phyloP scores from a whole-genome alignment of 164 flowering plant species.

The Sextonia rubra region DNA sequence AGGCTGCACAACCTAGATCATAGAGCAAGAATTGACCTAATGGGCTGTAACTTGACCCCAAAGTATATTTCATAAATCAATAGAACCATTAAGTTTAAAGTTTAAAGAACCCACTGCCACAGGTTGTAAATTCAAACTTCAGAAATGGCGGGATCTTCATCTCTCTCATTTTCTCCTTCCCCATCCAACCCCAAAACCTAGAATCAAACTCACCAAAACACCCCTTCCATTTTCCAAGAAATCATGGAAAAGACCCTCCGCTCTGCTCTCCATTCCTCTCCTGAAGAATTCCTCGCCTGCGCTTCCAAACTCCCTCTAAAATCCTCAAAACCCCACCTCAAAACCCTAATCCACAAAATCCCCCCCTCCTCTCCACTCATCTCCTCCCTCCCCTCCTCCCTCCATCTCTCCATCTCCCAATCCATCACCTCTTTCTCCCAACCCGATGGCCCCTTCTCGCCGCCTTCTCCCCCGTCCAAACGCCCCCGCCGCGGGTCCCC shows the following conservation, averaged over 20 bases:
- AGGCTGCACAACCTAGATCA: too few relatives aligned
- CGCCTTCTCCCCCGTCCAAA: slow-evolving; percentile 61
- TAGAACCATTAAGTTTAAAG: not conserved
- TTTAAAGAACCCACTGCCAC: not conserved
- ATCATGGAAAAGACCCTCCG: slow-evolving; percentile 31
- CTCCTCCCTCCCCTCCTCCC: slow-evolving; percentile 60
- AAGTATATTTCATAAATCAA: too few relatives aligned
- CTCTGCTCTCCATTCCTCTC: slow-evolving; percentile 52
- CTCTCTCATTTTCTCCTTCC: not conserved
- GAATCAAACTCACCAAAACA: not conserved
- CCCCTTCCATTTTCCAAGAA: not conserved
- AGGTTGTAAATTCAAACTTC: not conserved
- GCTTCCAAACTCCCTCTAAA: slow-evolving; percentile 38
- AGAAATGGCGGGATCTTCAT: not conserved
- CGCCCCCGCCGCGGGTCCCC: slow-evolving; percentile 49
- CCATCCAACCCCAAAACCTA: not conserved
- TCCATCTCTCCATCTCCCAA: slow-evolving; percentile 42
- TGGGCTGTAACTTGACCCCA: too few relatives aligned
- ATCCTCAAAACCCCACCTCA: slow-evolving; percentile 52
- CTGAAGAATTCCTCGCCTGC: slow-evolving; percentile 61
- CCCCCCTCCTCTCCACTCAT: slow-evolving; percentile 40
- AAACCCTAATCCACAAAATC: slow-evolving; percentile 53
- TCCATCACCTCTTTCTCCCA: slow-evolving; percentile 39
- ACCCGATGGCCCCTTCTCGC: slow-evolving; percentile 19
- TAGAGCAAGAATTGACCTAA: too few relatives aligned